A percentile compares a stretch with the other conserved stretches of the same genome.
Evolutionary conservation across 192 early-diverging fungal species (phyloP).

Genomic region (Funneliformis geosporum): DNA sequence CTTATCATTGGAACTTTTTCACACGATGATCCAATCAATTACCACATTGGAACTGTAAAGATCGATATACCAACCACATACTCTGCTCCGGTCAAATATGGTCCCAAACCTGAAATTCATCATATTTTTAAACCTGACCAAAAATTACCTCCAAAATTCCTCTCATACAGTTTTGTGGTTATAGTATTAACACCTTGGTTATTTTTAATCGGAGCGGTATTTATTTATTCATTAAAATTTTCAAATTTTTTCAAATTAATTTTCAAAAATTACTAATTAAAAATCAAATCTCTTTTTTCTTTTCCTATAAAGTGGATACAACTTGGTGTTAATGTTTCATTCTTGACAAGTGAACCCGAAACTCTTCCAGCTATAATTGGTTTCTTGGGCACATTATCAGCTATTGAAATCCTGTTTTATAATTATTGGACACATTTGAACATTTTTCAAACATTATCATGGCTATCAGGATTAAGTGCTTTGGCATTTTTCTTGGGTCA

Average conservation of each 20-base stretch:
- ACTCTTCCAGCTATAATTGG: constrained; percentile 27
- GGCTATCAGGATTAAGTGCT: constrained; percentile 34
- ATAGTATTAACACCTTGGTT: constrained; percentile 45
- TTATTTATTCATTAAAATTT: constrained; percentile 17
- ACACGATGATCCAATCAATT: constrained; percentile 25
- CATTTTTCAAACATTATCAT: constrained; percentile 46
- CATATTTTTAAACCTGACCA: constrained; percentile 44
- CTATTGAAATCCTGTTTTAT: constrained; percentile 46
- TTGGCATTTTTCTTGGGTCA: constrained; percentile 45
- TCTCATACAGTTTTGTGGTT: constrained; percentile 37
- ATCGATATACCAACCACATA: constrained; percentile 11
- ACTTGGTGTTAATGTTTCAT: constrained; percentile 38
- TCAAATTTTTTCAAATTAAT: background rate
- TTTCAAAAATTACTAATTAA: background rate
- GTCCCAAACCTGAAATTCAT: constrained; percentile 45
- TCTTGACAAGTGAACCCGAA: constrained; percentile 13
- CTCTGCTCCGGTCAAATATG: constrained; percentile 26
- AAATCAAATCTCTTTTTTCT: background rate
- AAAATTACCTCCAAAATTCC: constrained; percentile 39
- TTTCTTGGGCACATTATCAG: constrained; percentile 40
- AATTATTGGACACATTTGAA: constrained; percentile 49
- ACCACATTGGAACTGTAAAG: constrained; percentile 23
- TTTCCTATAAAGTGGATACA: constrained; percentile 38
- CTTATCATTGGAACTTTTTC: constrained; percentile 35
- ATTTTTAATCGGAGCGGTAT: constrained; percentile 43